Evolutionary conservation across 257 asterid genomes (phyloP).

Genomic region (Coffea eugenioides): DNA sequence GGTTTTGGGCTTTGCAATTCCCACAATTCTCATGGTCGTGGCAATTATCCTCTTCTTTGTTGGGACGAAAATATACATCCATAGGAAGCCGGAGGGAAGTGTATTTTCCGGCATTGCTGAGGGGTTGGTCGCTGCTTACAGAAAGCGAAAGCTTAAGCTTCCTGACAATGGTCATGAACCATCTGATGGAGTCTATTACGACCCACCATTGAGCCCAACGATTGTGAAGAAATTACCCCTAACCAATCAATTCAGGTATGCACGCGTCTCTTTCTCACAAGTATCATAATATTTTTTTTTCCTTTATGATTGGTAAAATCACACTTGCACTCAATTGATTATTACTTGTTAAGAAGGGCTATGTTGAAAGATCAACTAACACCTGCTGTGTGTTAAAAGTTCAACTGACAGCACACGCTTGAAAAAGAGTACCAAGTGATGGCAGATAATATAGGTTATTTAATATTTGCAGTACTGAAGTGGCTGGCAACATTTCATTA

Average conservation of each 20-base stretch:
- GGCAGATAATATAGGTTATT: not conserved
- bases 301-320: not conserved
- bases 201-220: slow-evolving; percentile 42
- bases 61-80: slow-evolving; percentile 53
- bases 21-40: slow-evolving; percentile 53
- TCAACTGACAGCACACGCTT: not conserved
- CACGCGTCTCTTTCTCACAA: not conserved
- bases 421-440: not conserved
- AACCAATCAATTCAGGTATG: slow-evolving; percentile 54
- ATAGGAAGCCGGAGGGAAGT: slow-evolving; percentile 75
- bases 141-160: slow-evolving; percentile 50
- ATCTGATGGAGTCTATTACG: slow-evolving; percentile 33
- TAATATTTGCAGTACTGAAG: too few species aligned
- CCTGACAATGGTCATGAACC: slow-evolving; percentile 16
- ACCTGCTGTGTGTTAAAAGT: not conserved
- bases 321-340: not conserved
- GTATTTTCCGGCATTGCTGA: slow-evolving; percentile 54
- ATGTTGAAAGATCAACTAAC: not conserved
- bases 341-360: not conserved
- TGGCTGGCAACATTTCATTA: not conserved
- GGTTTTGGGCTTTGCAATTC: slow-evolving; percentile 63
- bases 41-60: slow-evolving; percentile 50
- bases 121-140: slow-evolving; percentile 48
- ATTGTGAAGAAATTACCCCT: slow-evolving; percentile 39
- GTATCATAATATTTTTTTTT: not conserved